Evolutionary conservation across 2,329 filamentous ascomycete species (phyloP).

Genomic region (Coleophoma eucalyptorum): DNA sequence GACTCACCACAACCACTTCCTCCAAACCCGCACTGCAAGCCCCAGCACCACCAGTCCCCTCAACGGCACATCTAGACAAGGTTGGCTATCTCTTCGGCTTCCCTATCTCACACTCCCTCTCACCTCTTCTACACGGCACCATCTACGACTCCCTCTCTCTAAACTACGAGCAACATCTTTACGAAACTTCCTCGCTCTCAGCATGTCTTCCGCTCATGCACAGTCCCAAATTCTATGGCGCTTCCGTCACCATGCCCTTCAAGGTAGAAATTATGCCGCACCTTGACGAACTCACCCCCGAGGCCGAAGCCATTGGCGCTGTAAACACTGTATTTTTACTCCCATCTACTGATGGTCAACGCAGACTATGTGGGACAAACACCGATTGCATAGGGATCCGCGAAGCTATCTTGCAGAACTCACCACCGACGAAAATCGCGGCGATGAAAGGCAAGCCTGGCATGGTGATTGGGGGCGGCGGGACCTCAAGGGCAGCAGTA

Average conservation of each 20-base stretch:
- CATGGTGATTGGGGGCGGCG: slow-evolving; percentile 73
- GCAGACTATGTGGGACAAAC: slow-evolving; percentile 67
- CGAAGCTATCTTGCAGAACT: slow-evolving; percentile 63
- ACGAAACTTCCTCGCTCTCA: slow-evolving; percentile 47
- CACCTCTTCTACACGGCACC: slow-evolving; percentile 49
- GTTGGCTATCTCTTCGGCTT: slow-evolving; percentile 50
- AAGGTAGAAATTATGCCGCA: slow-evolving; percentile 73
- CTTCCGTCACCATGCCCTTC: slow-evolving; percentile 79
- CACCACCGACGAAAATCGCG: slow-evolving; percentile 35
- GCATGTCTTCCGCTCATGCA: slow-evolving; percentile 47
- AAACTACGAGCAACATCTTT: slow-evolving; percentile 46
- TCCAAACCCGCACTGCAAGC: not conserved
- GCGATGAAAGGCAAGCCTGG: slow-evolving; percentile 58
- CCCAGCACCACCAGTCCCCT: slow-evolving; percentile 8
- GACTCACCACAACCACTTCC: not conserved
- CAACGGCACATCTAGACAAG: slow-evolving; percentile 16
- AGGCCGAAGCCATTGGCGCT: slow-evolving; percentile 70
- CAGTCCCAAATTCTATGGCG: slow-evolving; percentile 59
- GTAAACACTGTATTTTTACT: slow-evolving; percentile 76
- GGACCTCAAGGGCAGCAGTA: slow-evolving; percentile 72
- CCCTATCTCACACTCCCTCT: slow-evolving; percentile 51
- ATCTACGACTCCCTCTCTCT: slow-evolving; percentile 48
- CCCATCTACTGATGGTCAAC: slow-evolving; percentile 27
- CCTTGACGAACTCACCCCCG: slow-evolving; percentile 69
- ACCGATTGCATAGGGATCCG: slow-evolving; percentile 78